Evolutionary conservation across 305 asterid species (phyloP).

Genomic region (Vinca major): DNA sequence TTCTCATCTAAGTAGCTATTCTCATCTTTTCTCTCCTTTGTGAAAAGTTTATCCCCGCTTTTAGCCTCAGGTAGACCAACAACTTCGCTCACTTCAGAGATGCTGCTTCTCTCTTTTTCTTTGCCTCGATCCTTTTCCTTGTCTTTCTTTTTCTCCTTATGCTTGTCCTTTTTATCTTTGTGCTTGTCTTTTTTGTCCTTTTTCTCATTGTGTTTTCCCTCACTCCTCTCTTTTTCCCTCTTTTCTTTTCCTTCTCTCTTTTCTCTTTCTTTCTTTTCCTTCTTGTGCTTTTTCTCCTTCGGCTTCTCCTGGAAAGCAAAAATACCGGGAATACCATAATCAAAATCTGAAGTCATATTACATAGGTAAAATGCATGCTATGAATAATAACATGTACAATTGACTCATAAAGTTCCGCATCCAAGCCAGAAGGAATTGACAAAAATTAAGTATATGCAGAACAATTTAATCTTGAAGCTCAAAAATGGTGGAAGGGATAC

Average conservation of each 20-base stretch:
- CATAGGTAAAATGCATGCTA: neutral
- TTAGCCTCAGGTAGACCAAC: slow-evolving; percentile 31
- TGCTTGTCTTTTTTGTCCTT: slow-evolving; percentile 45
- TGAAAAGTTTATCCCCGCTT: slow-evolving; percentile 27
- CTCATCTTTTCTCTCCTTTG: slow-evolving; percentile 25
- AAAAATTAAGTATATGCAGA: neutral
- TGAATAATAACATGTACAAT: neutral
- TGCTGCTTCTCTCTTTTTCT: slow-evolving; percentile 60
- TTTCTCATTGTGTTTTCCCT: slow-evolving; percentile 47
- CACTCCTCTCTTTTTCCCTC: slow-evolving; percentile 47
- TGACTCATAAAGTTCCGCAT: neutral
- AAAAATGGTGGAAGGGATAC: neutral
- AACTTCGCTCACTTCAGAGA: slow-evolving; percentile 46
- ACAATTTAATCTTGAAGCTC: neutral
- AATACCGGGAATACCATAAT: neutral
- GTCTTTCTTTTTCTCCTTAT: slow-evolving; percentile 43
- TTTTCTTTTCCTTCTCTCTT: slow-evolving; percentile 47
- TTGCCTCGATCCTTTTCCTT: slow-evolving; percentile 34
- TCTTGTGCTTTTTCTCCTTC: slow-evolving; percentile 54
- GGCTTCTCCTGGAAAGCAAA: slow-evolving; percentile 41
- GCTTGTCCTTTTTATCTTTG: slow-evolving; percentile 47
- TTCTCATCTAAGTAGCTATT: slow-evolving; percentile 26
- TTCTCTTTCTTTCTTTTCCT: slow-evolving; percentile 57
- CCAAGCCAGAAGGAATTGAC: neutral
- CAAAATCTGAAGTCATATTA: neutral